Base-by-base conservation (phyloP, 345 rosid species). In the Citrus trifoliata region DNA sequence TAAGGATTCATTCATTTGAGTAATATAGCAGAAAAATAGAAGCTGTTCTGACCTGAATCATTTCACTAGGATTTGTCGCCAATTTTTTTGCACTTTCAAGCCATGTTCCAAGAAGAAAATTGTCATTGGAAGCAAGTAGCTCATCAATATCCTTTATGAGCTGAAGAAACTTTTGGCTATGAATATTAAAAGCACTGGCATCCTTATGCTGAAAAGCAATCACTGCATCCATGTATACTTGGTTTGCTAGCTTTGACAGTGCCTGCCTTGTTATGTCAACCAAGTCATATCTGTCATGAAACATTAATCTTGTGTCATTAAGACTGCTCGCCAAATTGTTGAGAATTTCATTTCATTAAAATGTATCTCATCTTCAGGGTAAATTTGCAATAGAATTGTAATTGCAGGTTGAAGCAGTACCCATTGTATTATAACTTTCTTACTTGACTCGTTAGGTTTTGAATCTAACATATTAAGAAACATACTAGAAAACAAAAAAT, bases 221-320 rank as follows among this genome's bases (percentile, higher is more conserved):
- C 61, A 90, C 79, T 13, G 98, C 95, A 78, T 92, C 93, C 16
- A 81, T n/a, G 53, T 91, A 93, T 21, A 89, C 97, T 80, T 89
- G 80, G 79, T 92, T 95, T 80, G 99, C 94, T 40, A 92, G 86
- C 90, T 95, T 95, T 24, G 99, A 93, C 78, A 95, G 78, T 35
- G 88, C 99, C 90, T 95, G 99, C 61, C 99, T 87, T 21, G 93
- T 93, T 80, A 93, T 76, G 88, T 95, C 99, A 65, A 93, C 95
- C 92, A 93, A 82, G 85, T 95, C 98, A 51, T 95, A 95, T 86
- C 99, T 93, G 90, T 80, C 80, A 76, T 70, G 76, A 85, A 66
- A 35, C 70, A 66, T 21, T 5, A 1, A 66, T 66, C 48, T 66
- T 24, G 5, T 33, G 70, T 35, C 70, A 66, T 66, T 6, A 51